Percentiles rank a stretch among this genome's conserved stretches.
These are phyloP conservation scores for Kalanchoe fedtschenkoi DNA, from an alignment of 164 flowering plant genomes.

Conservation along the genomic window DNA sequence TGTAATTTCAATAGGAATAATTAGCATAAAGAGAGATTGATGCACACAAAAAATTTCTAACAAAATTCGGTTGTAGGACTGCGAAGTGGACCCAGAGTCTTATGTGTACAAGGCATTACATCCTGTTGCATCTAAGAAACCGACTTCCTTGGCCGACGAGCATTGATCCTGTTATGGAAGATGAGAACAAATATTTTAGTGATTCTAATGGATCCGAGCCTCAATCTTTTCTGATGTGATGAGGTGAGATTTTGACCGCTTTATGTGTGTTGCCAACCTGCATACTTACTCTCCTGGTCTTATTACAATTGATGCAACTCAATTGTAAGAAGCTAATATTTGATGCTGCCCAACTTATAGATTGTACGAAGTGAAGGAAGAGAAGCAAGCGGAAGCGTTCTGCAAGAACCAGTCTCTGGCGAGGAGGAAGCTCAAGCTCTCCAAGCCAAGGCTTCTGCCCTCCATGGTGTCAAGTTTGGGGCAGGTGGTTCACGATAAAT, in stretches of 20 bases:
- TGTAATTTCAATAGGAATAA: background rate
- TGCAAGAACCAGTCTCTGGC: constrained; percentile 49
- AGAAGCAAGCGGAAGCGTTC: constrained; percentile 83
- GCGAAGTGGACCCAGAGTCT: constrained; percentile 58
- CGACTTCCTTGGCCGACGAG: constrained; percentile 57
- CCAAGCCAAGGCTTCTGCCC: constrained; percentile 12
- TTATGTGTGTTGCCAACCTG: background rate
- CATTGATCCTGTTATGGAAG: constrained; percentile 64
- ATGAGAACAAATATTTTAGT: constrained; percentile 25
- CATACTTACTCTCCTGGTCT: background rate
- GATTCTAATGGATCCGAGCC: background rate
- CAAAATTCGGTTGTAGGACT: constrained; percentile 36
- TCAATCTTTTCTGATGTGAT: background rate
- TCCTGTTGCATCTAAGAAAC: constrained; percentile 52
- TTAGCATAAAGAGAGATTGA: background rate
- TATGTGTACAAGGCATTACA: constrained; percentile 57
- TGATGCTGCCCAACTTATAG: constrained; percentile 23
- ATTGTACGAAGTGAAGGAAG: constrained; percentile 83
- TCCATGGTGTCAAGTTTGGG: constrained; percentile 47
- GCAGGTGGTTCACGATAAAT: constrained; percentile 91
- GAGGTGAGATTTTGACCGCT: background rate
- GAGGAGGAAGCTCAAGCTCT: constrained; percentile 62
- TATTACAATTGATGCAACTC: background rate
- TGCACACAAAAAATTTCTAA: background rate
- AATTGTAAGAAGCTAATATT: background rate